Percentiles rank a stretch among this genome's conserved stretches.
These are phyloP conservation scores for Carex myosuroides DNA, from an alignment of 176 grass and related monocot species.

Conservation along the genomic window DNA sequence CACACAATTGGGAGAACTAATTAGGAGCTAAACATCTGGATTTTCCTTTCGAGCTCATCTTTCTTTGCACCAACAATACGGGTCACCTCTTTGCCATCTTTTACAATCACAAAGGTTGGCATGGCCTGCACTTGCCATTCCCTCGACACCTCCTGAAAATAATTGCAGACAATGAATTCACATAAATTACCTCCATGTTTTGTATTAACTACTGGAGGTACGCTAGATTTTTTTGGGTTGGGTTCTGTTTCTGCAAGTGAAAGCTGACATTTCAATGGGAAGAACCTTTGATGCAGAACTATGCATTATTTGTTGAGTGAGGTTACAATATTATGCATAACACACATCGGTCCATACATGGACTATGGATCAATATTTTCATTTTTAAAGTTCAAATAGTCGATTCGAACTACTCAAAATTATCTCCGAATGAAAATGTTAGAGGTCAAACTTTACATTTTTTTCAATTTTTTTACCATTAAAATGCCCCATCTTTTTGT, in stretches of 20 bases:
- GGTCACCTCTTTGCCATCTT: constrained; percentile 55
- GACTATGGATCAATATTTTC: too few relatives aligned
- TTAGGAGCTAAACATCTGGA: constrained; percentile 36
- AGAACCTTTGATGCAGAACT: neutral
- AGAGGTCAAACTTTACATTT: too few relatives aligned
- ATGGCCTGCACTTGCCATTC: constrained; percentile 72
- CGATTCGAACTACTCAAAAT: too few relatives aligned
- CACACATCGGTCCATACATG: too few relatives aligned
- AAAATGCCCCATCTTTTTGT: too few relatives aligned
- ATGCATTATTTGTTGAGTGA: neutral
- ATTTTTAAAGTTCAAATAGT: too few relatives aligned
- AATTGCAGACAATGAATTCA: neutral
- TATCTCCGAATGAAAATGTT: too few relatives aligned
- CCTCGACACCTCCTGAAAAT: constrained; percentile 60
- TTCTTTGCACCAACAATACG: constrained; percentile 77
- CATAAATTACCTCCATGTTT: neutral
- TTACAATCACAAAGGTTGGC: constrained; percentile 70
- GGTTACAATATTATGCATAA: too few relatives aligned
- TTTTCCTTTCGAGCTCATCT: constrained; percentile 79
- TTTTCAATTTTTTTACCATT: too few relatives aligned
- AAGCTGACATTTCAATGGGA: neutral
- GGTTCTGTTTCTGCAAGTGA: neutral
- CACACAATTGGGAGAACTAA: neutral
- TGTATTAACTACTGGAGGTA: neutral
- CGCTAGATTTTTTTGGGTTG: neutral